Base-by-base conservation (phyloP, 2,329 filamentous ascomycete genomes). In the Cadophora gregata region DNA sequence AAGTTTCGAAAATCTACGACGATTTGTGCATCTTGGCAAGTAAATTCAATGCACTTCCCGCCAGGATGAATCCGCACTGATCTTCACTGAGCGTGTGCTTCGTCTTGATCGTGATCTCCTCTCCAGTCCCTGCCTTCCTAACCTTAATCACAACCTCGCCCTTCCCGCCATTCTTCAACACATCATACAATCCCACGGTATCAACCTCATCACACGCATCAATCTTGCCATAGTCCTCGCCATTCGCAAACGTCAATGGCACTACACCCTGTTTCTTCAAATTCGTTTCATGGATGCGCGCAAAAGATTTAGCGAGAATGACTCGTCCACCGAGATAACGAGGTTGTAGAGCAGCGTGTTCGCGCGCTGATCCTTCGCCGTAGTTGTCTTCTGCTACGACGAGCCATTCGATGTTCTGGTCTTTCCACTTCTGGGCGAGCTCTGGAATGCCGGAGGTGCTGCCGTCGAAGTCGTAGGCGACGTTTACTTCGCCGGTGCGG, bases 321-420 rank as follows among this genome's bases (percentile, higher is more conserved):
- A 97, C 84, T 59, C 92, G 86, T 24, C 92, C 93, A 67, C 93
- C 94, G 1, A 97, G 89, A 80, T 94, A 97, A n/a, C 93, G 86
- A 1, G 93, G 94, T 79, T 97, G 93, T 42, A 97, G 84, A 1
- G 93, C 93, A 25, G 93, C 93, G 80, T 97, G 93, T 79, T 97
- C 93, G 71, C 93, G 87, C 2, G 93, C 93, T 61, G 90, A 93
- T 21, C 93, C 93, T 79, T 97, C 93, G 71, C 94, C 93, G 81
- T 97, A 97, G 85, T 99, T 99, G 82, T 97, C 93, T 83, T 99
- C 96, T 21, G 95, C 96, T 31, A 99, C 92, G 14, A 98, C 93
- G 65, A 98, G 86, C 96, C 96, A 99, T 69, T 91, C 87, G 73
- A 88, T 87, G 9, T 86, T 87, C 71, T 88, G 83, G 25, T 86